Evolutionary conservation across 768 basidiomycete genomes (phyloP).

Genomic region (Lactifluus subvellereus): DNA sequence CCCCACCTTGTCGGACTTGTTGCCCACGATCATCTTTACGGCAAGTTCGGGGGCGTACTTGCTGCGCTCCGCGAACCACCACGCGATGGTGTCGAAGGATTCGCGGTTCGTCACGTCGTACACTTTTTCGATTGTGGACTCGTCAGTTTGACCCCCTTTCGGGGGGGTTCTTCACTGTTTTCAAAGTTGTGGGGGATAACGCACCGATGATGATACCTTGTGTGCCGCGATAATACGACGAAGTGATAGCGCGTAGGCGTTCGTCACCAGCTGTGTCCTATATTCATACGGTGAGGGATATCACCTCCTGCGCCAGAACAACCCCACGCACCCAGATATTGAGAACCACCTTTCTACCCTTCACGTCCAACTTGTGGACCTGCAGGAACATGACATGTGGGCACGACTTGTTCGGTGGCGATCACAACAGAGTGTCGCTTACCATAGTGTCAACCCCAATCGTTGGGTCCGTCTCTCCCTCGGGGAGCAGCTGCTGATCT

Average conservation of each 20-base stretch:
- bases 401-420: not conserved
- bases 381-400: constrained; percentile 26
- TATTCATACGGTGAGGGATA: too few species aligned
- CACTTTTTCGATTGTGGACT: constrained; percentile 40
- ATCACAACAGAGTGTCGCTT: constrained; percentile 12
- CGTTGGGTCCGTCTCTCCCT: constrained; percentile 82
- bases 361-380: constrained; percentile 84
- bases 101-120: constrained; percentile 92
- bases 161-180: not conserved
- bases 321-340: constrained; percentile 80
- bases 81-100: constrained; percentile 84
- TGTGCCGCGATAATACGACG: constrained; percentile 87
- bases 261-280: constrained; percentile 96
- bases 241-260: constrained; percentile 90
- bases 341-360: constrained; percentile 79
- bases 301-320: too few species aligned
- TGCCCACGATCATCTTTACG: constrained; percentile 90
- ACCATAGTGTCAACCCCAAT: constrained; percentile 82
- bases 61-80: constrained; percentile 90
- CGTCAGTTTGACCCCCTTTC: not conserved
- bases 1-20: constrained; percentile 83
- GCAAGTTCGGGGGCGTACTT: constrained; percentile 81
- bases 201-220: constrained; percentile 73
- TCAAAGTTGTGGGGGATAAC: constrained; percentile 10
- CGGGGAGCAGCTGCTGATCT: constrained; percentile 89